These are phyloP conservation scores for Eucalyptus tenuipes DNA, from an alignment of 345 rosid species.

Conservation along the genomic window DNA sequence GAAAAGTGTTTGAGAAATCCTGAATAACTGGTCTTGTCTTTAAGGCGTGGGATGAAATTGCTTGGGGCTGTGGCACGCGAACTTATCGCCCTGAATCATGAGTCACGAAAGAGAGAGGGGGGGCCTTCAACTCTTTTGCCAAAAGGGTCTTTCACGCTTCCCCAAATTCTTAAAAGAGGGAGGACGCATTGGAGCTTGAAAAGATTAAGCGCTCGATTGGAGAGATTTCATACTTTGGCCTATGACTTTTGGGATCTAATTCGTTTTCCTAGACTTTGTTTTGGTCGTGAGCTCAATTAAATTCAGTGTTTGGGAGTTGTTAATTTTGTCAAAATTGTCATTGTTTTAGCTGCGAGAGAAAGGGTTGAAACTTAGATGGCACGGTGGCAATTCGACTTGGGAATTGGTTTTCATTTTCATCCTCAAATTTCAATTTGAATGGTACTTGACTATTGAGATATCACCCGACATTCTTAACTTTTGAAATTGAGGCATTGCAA, in stretches of 20 bases:
- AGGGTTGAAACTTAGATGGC: background rate
- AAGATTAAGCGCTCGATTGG: background rate
- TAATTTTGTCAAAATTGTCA: background rate
- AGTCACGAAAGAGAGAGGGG: constrained; percentile 1
- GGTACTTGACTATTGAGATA: background rate
- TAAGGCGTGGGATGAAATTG: constrained; percentile 13
- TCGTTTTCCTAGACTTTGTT: background rate
- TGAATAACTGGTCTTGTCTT: background rate
- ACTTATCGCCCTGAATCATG: constrained; percentile 43
- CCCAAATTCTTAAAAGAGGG: constrained; percentile 6
- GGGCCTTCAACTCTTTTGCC: background rate
- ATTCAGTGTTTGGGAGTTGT: background rate
- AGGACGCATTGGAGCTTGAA: background rate
- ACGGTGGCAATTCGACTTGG: background rate
- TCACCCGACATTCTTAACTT: background rate
- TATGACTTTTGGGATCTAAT: background rate
- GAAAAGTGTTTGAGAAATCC: background rate
- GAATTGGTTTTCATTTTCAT: background rate
- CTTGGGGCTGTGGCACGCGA: constrained; percentile 42
- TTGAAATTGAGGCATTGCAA: background rate
- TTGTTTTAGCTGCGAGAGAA: background rate
- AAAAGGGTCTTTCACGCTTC: constrained; percentile 26
- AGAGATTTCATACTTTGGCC: background rate
- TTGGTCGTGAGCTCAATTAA: background rate
- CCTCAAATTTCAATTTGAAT: background rate